Percentiles rank a stretch among this genome's conserved stretches.
phyloP scores from a whole-genome alignment of 306 rosid species.

The Alnus rubra region DNA sequence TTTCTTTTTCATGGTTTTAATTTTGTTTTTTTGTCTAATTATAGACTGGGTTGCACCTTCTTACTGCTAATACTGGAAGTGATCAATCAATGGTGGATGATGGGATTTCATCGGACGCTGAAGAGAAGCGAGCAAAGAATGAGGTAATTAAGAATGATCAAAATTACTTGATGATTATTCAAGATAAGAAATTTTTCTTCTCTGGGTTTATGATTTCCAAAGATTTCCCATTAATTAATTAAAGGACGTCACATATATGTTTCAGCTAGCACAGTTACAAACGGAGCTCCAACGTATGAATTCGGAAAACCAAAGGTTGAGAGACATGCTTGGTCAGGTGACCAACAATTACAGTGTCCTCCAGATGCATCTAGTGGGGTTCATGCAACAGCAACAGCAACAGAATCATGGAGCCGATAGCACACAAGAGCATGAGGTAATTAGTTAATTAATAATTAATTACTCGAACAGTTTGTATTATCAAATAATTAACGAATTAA shows the following conservation, averaged over 20 bases:
- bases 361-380: conserved; percentile 64
- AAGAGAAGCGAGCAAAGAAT: conserved; percentile 56
- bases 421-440: conserved; percentile 44
- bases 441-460: background rate
- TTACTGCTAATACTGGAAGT: conserved; percentile 76
- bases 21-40: background rate
- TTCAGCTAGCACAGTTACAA: conserved; percentile 73
- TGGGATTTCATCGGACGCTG: conserved; percentile 70
- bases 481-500: background rate
- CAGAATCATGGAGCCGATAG: conserved; percentile 36
- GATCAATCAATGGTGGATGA: conserved; percentile 90
- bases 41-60: conserved; percentile 84
- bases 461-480: background rate
- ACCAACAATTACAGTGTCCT: conserved; percentile 64
- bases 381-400: conserved; percentile 77
- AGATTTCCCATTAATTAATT: background rate
- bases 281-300: conserved; percentile 75
- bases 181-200: background rate
- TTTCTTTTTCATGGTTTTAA: background rate
- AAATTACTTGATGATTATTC: background rate
- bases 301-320: conserved; percentile 70
- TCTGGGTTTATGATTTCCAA: background rate
- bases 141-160: conserved; percentile 49
- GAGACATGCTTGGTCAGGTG: conserved; percentile 80
- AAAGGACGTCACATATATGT: conserved; percentile 6